These are phyloP conservation scores for Jimgerdemannia flammicorona DNA, from an alignment of 192 early-diverging fungal genomes.

Conservation along the genomic window DNA sequence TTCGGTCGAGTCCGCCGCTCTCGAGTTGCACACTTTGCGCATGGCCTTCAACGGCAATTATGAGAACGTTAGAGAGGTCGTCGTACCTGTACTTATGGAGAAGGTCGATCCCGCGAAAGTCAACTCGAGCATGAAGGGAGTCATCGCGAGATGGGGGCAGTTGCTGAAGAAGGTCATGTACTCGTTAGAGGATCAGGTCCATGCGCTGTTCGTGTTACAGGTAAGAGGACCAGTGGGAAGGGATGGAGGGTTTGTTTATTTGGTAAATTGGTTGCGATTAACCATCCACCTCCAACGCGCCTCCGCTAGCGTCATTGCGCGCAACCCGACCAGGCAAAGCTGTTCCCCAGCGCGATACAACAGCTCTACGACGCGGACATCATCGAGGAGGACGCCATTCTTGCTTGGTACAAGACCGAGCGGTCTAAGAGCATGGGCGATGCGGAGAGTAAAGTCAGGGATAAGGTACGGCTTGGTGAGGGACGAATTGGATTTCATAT, in stretches of 20 bases:
- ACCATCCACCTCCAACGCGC: no score
- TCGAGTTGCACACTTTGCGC: slow-evolving; percentile 86
- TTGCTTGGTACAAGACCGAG: slow-evolving; percentile 67
- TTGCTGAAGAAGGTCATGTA: slow-evolving; percentile 67
- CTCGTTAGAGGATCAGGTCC: slow-evolving; percentile 69
- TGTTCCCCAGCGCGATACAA: slow-evolving; percentile 59
- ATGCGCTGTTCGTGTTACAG: slow-evolving; percentile 43
- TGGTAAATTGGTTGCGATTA: no score
- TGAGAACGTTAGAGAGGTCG: slow-evolving; percentile 68
- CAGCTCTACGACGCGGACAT: slow-evolving; percentile 78
- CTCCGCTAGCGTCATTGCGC: no score
- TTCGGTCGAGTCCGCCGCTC: slow-evolving; percentile 62
- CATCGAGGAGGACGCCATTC: slow-evolving; percentile 74
- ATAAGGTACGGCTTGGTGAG: slow-evolving; percentile 34
- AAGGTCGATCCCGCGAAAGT: no score
- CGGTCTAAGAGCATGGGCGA: slow-evolving; percentile 34
- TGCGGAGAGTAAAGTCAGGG: slow-evolving; percentile 42
- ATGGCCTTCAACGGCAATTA: slow-evolving; percentile 83
- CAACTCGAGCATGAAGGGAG: slow-evolving; percentile 27
- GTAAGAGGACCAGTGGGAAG: no score
- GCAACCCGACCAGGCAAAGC: slow-evolving; percentile 14
- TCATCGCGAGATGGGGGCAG: slow-evolving; percentile 63
- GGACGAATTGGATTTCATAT: no score
- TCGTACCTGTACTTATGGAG: slow-evolving; percentile 50
- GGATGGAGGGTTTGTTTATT: no score